Evolutionary conservation across 2,329 filamentous ascomycete species (phyloP), one percentile per base, ranked within the genome.

Genomic region (Apiospora phragmitis): DNA sequence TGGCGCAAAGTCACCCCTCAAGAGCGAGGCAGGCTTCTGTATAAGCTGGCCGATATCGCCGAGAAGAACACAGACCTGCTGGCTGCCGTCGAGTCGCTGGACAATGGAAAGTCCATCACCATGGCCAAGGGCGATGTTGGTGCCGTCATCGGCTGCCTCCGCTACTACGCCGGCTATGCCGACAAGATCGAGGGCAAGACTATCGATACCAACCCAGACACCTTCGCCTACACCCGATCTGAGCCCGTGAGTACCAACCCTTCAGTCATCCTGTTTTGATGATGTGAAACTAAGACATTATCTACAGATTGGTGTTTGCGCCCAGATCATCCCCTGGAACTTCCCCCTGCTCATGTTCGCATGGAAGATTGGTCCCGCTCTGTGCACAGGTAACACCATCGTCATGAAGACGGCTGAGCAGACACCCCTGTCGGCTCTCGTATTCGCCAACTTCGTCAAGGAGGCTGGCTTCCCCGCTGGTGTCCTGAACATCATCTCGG

Each of bases 171-270:
- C 79, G 94, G 94, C 73, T 97, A 92, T 91, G 93, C 94, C 77
- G 94, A 97, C 87, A 97, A 97, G 90, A 91, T 96, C 75, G 88
- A 91, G 82, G 94, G 94, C 82, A 94, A 95, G 87, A 94, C 94
- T 70, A 91, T 96, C 74, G 93, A 97, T 77, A 93, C 94, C 76
- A 85, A 88, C 77, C 88, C 89, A 71, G 91, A 93, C 75, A 94
- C 91, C 82, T 94, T 97, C 85, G 92, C 93, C 85, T 97, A 96
- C 85, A 94, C 93, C 74, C 86, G 89, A 78, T 89, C 90, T 75
- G 93, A 97, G 87, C 93, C 94, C 12, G 85, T 89, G 80, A 76
- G 86, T 82, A 11, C 41, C 21, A 42, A 24, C 2, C 8, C 2
- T 12, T 2, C 1, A 18, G 35, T 7, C 14, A 18, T n/a, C 18